Conservation (phyloP, 2,329 filamentous ascomycete species). For the Colletotrichum higginsianum region DNA sequence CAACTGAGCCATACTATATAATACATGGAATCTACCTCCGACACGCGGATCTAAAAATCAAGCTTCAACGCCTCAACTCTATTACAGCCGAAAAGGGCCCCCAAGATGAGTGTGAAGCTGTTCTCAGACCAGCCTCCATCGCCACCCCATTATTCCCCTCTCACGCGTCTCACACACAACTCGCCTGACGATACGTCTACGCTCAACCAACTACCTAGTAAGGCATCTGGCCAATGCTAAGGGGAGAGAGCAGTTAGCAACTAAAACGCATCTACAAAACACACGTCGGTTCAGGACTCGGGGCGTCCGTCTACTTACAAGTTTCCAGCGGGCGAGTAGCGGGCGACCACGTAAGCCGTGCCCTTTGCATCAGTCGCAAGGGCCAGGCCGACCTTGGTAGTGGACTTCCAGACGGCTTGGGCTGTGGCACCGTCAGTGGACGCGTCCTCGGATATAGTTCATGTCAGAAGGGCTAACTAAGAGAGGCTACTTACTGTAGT, state of each 20-base stretch:
- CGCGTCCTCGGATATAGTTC: too few species aligned
- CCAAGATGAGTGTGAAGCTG: background rate
- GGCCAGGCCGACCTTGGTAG: slow-evolving; percentile 7
- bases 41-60: background rate
- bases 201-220: background rate
- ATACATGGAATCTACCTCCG: background rate
- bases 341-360: slow-evolving; percentile 8
- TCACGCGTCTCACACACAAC: background rate
- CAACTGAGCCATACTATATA: too few species aligned
- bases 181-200: background rate
- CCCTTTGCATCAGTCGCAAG: background rate
- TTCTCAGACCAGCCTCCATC: too few species aligned
- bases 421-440: slow-evolving; percentile 6
- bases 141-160: background rate
- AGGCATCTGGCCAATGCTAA: slow-evolving; percentile 1
- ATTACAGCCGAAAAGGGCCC: background rate
- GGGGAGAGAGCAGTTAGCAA: background rate
- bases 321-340: slow-evolving; percentile 23
- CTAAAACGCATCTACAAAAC: background rate
- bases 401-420: slow-evolving; percentile 14
- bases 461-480: too few species aligned
- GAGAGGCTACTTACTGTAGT: slow-evolving; percentile 19
- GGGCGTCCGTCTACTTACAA: background rate
- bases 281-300: too few species aligned
- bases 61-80: too few species aligned